Base-by-base conservation (phyloP, 2,329 filamentous ascomycete species). In the Ceratocystis ficicola region DNA sequence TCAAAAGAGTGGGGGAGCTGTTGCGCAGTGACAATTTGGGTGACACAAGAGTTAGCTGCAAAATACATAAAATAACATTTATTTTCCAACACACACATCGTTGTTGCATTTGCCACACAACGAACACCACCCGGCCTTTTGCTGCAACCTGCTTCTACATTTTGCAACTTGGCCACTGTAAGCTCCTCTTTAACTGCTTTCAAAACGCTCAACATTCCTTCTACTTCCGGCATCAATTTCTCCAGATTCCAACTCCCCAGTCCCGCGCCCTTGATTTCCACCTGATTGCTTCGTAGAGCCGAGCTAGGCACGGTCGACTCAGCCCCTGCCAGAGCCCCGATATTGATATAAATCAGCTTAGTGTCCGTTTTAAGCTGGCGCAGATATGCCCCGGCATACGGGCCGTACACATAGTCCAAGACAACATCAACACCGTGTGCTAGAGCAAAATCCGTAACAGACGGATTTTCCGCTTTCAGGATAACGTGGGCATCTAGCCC, bases 361-460 rank as follows among this genome's bases (percentile, higher is more conserved):
- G 74, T 75, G 36, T 71, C 71, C 1, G 75, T 73, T 44, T 72
- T 74, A 20, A 82, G 70, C 2, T 75, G 75, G 4, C 71, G 69
- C 6, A 83, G 73, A 8, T 80, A 71, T 4, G 76, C 75, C 10
- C 74, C 69, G 0, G 77, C 72, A 17, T 77, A 74, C 0, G 75
- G 73, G 0, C 82, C 82, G 72, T 81, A 84, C 6, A 85, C 73
- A 70, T 83, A 85, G 70, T 85, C 82, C 1, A 85, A 73, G 2
- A 85, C 76, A 2, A 84, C 75, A 68, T 85, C 81, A 41, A 78
- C 77, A 44, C 78, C 76, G 1, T 74, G 77, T 0, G 79, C 65
- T 12, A 5, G 17, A 17, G 59, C 41, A 57, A 63, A 64, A 20
- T 68, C 8, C 25, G 36, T 20, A 15, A 10, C 2, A 8, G 28